These are phyloP conservation scores for Carex cristatella DNA, from an alignment of 176 grass and related monocot species.

Conservation along the genomic window DNA sequence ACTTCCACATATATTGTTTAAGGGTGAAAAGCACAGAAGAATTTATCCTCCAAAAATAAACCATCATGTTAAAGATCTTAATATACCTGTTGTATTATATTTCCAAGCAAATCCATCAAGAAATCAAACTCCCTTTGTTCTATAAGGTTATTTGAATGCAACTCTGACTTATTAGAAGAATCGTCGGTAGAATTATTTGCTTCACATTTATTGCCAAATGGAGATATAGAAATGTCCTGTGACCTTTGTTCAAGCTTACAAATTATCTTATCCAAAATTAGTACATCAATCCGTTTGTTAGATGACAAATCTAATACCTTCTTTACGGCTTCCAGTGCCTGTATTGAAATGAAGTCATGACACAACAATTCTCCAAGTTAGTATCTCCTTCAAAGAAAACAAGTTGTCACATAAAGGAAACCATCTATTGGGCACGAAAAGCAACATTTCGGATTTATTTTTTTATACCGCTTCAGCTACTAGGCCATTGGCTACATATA, in stretches of 20 bases:
- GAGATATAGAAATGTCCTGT: slow-evolving; percentile 4
- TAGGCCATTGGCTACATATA: too few relatives aligned
- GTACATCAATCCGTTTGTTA: slow-evolving; percentile 53
- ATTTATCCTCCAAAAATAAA: background rate
- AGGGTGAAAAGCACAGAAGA: background rate
- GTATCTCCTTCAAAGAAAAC: background rate
- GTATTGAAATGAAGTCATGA: slow-evolving; percentile 25
- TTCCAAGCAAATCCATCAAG: slow-evolving; percentile 73
- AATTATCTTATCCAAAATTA: slow-evolving; percentile 74
- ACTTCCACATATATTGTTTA: background rate
- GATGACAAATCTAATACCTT: slow-evolving; percentile 66
- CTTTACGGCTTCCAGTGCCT: slow-evolving; percentile 81
- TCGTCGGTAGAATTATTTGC: slow-evolving; percentile 25
- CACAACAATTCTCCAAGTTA: background rate
- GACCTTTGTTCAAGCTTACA: slow-evolving; percentile 38
- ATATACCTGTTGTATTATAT: slow-evolving; percentile 64
- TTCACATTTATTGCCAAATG: slow-evolving; percentile 31
- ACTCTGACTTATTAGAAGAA: slow-evolving; percentile 25
- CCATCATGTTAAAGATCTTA: slow-evolving; percentile 25
- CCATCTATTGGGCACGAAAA: too few relatives aligned
- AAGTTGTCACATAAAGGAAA: too few relatives aligned
- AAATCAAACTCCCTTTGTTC: slow-evolving; percentile 42
- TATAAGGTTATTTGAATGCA: slow-evolving; percentile 9
- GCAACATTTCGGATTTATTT: too few relatives aligned
- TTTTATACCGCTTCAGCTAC: too few relatives aligned